These are phyloP conservation scores for Candida schatavii DNA, from an alignment of 805 yeast species.

Conservation along the genomic window DNA sequence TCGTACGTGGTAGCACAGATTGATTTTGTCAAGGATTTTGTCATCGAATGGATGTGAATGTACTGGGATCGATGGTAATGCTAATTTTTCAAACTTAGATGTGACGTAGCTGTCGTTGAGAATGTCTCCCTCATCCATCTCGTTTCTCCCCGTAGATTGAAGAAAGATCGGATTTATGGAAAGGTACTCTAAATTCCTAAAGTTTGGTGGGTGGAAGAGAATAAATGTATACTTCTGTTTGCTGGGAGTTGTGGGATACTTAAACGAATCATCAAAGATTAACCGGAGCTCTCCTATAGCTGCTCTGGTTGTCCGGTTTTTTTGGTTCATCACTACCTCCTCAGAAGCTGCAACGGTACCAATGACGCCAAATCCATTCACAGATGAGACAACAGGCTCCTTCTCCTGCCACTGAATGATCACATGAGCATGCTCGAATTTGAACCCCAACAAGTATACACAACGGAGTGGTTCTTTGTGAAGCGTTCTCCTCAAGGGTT, in stretches of 20 bases:
- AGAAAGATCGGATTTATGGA: constrained; percentile 72
- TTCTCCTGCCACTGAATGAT: constrained; percentile 16
- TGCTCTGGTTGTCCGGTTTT: too few relatives aligned
- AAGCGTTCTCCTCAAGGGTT: constrained; percentile 8
- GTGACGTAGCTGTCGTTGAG: background rate
- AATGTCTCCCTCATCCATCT: constrained; percentile 8
- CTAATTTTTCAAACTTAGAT: constrained; percentile 13
- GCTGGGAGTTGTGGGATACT: constrained; percentile 14
- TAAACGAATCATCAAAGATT: background rate
- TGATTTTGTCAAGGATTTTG: constrained; percentile 30
- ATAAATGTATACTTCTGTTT: constrained; percentile 13
- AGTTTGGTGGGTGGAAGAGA: constrained; percentile 69
- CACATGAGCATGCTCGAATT: constrained; percentile 18
- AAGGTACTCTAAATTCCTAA: constrained; percentile 69
- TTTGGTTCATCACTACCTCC: too few relatives aligned
- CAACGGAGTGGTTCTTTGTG: background rate
- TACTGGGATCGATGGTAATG: background rate
- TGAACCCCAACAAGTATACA: constrained; percentile 21
- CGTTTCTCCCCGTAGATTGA: constrained; percentile 38
- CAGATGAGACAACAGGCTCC: too few relatives aligned
- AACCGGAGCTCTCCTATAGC: background rate
- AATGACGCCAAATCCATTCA: constrained; percentile 13
- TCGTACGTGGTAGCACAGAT: constrained; percentile 23
- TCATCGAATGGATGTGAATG: constrained; percentile 19
- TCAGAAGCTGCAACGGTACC: constrained; percentile 14